Evolutionary conservation across 2,329 filamentous ascomycete genomes (phyloP).

Genomic region (Ophiocordyceps sinensis): DNA sequence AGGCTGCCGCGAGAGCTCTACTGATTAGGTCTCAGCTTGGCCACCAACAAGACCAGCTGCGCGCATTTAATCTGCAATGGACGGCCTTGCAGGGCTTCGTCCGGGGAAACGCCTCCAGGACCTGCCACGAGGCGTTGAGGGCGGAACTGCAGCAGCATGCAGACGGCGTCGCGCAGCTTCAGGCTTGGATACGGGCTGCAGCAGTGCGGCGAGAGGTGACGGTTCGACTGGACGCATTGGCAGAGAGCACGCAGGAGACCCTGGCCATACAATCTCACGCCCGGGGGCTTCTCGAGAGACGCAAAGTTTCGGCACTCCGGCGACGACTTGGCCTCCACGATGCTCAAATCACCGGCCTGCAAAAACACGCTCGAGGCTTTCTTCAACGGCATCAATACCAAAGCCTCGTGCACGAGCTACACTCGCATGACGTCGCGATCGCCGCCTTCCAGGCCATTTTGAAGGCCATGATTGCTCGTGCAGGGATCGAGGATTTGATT

Average conservation of each 20-base stretch:
- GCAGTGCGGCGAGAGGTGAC: constrained; percentile 37
- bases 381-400: constrained; percentile 45
- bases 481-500: constrained; percentile 58
- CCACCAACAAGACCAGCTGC: constrained; percentile 34
- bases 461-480: constrained; percentile 66
- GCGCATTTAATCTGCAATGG: constrained; percentile 34
- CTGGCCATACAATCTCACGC: constrained; percentile 41
- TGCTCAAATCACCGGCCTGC: constrained; percentile 43
- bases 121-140: constrained; percentile 27
- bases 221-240: constrained; percentile 31
- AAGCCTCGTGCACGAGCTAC: constrained; percentile 53
- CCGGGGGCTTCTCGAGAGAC: constrained; percentile 47
- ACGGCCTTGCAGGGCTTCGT: constrained; percentile 24
- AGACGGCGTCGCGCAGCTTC: constrained; percentile 30
- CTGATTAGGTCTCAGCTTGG: constrained; percentile 40
- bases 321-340: constrained; percentile 44
- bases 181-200: constrained; percentile 37
- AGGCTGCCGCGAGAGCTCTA: constrained; percentile 52
- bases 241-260: constrained; percentile 28
- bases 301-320: constrained; percentile 30
- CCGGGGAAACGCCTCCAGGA: constrained; percentile 34
- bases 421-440: constrained; percentile 52
- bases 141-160: constrained; percentile 31
- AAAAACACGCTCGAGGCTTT: constrained; percentile 53
- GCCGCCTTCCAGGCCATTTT: constrained; percentile 59